These are phyloP conservation scores for Huntiella abstrusa DNA, from an alignment of 2,329 filamentous ascomycete genomes.

Conservation along the genomic window DNA sequence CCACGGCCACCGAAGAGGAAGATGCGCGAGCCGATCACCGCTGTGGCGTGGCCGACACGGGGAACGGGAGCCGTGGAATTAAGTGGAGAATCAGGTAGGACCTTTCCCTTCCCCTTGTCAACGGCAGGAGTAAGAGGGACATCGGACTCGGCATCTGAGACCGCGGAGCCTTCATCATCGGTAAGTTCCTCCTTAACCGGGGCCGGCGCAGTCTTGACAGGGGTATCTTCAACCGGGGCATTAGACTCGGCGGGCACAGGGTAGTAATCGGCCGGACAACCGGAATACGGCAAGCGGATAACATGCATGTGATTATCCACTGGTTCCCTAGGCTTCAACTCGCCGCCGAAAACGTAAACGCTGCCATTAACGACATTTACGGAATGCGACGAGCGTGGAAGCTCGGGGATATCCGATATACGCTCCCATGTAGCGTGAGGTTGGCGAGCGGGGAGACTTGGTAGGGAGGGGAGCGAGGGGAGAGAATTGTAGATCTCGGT, in stretches of 20 bases:
- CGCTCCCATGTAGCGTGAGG: constrained; percentile 43
- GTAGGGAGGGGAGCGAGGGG: constrained; percentile 16
- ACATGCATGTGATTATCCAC: constrained; percentile 56
- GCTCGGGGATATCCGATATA: constrained; percentile 28
- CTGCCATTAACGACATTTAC: constrained; percentile 38
- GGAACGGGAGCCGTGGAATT: constrained; percentile 35
- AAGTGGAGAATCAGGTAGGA: too few species aligned
- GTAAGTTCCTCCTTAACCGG: constrained; percentile 3
- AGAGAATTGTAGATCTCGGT: constrained; percentile 32
- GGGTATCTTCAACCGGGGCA: constrained; percentile 16
- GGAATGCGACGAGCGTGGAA: constrained; percentile 58
- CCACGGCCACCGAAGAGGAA: constrained; percentile 70
- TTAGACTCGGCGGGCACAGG: constrained; percentile 29
- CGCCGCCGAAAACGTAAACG: constrained; percentile 60
- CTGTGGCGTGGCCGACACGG: constrained; percentile 55
- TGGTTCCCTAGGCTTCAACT: constrained; percentile 44
- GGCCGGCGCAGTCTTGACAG: constrained; percentile 13
- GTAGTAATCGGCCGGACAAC: constrained; percentile 40
- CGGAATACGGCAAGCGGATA: constrained; percentile 39
- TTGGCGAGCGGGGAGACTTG: constrained; percentile 15
- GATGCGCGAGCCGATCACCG: constrained; percentile 48
- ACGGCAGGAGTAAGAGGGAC: constrained; percentile 14
- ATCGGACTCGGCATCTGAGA: constrained; percentile 16
- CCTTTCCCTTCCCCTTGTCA: constrained; percentile 23
- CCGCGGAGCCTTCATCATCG: constrained; percentile 9